Percentiles rank a stretch among this genome's conserved stretches.
Evolutionary conservation across 1,284 basidiomycete genomes (phyloP).

Genomic region (Trametes sp.): DNA sequence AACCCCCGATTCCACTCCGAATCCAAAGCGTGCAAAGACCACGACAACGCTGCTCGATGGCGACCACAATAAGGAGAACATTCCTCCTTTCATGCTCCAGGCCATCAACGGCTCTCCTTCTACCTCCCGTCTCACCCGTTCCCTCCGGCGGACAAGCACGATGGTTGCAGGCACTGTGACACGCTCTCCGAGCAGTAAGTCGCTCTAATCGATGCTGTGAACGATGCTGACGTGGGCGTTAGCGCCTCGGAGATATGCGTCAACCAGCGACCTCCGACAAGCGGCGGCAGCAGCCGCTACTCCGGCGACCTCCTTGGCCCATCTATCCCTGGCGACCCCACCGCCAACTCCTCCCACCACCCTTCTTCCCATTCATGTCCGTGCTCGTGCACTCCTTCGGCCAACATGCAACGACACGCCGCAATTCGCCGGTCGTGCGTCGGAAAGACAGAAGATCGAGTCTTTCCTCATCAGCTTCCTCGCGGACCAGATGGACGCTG

Average conservation of each 20-base stretch:
- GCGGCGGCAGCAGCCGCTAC: constrained; percentile 39
- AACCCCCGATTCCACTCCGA: constrained; percentile 70
- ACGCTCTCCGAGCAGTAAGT: constrained; percentile 41
- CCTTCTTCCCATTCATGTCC: constrained; percentile 65
- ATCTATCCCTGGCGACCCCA: constrained; percentile 61
- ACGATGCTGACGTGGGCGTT: constrained; percentile 25
- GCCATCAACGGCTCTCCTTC: constrained; percentile 45
- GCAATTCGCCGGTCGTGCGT: constrained; percentile 68
- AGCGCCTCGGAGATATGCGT: constrained; percentile 56
- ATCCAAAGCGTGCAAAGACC: constrained; percentile 65
- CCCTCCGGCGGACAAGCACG: constrained; percentile 57
- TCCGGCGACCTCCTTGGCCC: constrained; percentile 49
- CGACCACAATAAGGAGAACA: constrained; percentile 77
- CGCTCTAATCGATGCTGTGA: neutral
- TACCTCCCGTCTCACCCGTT: constrained; percentile 48
- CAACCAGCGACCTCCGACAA: constrained; percentile 50
- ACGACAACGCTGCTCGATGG: constrained; percentile 55
- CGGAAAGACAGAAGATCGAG: constrained; percentile 62
- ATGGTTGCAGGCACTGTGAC: constrained; percentile 51
- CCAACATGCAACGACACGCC: constrained; percentile 64
- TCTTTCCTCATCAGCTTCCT: constrained; percentile 65
- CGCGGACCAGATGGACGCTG: constrained; percentile 38
- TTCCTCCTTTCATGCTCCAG: constrained; percentile 62
- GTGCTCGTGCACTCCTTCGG: constrained; percentile 72
- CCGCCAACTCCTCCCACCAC: constrained; percentile 63